Conservation (phyloP, 352 stramenopile genomes). For the Pythium myriotylum region DNA sequence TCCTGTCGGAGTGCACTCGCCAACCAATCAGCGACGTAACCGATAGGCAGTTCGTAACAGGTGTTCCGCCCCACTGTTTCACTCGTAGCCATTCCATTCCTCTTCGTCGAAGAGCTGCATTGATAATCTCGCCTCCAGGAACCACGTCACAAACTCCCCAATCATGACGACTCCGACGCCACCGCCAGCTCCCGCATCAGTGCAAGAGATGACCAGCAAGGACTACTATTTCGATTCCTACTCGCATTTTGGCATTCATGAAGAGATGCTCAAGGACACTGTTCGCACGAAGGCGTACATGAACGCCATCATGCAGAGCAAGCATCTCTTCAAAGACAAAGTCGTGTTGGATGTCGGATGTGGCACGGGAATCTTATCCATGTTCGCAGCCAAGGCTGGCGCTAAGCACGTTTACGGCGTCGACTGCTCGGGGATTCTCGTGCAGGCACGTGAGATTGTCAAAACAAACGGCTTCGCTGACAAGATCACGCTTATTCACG, state of each 20-base stretch:
- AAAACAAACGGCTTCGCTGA: conserved; percentile 92
- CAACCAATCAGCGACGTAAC: conserved; percentile 6
- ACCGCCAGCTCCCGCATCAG: conserved; percentile 19
- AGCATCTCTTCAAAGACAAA: conserved; percentile 97
- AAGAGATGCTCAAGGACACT: conserved; percentile 98
- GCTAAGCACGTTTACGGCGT: conserved; percentile 93
- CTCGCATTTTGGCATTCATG: conserved; percentile 98
- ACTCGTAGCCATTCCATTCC: conserved; percentile 32
- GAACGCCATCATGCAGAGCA: conserved; percentile 97
- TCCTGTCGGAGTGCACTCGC: no score
- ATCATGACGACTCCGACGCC: conserved; percentile 41
- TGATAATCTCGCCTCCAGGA: not conserved
- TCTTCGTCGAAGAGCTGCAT: conserved; percentile 21
- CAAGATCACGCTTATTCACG: conserved; percentile 95
- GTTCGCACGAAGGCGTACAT: conserved; percentile 97
- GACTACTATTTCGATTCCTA: conserved; percentile 99
- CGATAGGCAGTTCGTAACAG: conserved; percentile 28
- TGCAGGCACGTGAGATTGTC: conserved; percentile 95
- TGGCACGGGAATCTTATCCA: conserved; percentile 96
- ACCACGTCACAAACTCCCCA: not conserved
- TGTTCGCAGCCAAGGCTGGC: conserved; percentile 96
- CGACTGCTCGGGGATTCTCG: conserved; percentile 95
- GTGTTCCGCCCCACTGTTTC: conserved; percentile 22
- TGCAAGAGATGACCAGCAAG: conserved; percentile 87
- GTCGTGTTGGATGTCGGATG: conserved; percentile 97